Conservation (phyloP, 2,329 filamentous ascomycete species). For the Clarireedia paspali region DNA sequence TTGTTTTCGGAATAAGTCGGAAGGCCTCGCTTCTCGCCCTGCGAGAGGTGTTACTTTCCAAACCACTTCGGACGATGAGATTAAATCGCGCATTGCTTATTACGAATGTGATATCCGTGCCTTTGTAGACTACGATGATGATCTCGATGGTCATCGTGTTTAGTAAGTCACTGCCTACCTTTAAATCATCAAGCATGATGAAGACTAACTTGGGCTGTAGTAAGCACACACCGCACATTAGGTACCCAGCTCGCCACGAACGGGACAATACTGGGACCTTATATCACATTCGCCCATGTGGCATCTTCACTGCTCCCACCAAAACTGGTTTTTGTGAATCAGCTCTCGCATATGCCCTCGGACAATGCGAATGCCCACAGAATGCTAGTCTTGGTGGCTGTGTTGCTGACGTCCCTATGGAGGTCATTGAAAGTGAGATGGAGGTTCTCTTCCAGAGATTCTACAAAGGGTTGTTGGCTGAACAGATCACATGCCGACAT, state of each 20-base stretch:
- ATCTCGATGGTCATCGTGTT: too few relatives aligned
- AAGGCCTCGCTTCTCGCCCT: neutral
- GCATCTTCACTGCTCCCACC: neutral
- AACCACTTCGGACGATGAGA: neutral
- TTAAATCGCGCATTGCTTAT: neutral
- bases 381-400: too few relatives aligned
- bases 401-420: too few relatives aligned
- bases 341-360: neutral
- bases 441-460: too few relatives aligned
- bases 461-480: too few relatives aligned
- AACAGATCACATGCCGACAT: too few relatives aligned
- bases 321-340: too few relatives aligned
- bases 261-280: neutral
- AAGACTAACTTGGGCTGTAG: neutral
- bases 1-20: neutral
- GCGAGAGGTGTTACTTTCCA: conserved; percentile 3
- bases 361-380: neutral
- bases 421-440: too few relatives aligned
- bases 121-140: too few relatives aligned
- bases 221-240: neutral
- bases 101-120: too few relatives aligned
- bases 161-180: too few relatives aligned
- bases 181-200: too few relatives aligned
- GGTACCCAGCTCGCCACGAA: neutral
- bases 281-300: neutral